Percentiles rank a stretch among this genome's conserved stretches.
phyloP scores from a whole-genome alignment of 78 protist genomes.

The Dictyostelium intermedium region DNA sequence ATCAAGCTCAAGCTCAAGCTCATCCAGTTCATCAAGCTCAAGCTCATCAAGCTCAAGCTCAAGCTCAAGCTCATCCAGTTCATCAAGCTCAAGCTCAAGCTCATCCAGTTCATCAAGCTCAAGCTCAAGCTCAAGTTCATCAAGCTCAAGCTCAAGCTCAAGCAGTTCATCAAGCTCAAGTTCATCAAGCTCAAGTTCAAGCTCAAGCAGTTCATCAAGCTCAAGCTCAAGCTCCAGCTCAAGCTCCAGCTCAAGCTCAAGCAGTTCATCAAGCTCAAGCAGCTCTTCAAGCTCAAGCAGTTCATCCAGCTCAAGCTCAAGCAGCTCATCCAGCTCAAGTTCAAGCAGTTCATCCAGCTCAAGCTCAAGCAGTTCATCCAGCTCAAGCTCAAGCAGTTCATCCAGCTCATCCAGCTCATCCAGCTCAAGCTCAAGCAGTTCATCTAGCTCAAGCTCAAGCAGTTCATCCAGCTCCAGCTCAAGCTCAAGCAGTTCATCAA shows the following conservation, averaged over 20 bases:
- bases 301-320: no score
- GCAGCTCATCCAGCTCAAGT: no score
- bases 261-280: no score
- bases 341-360: not conserved
- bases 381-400: not conserved
- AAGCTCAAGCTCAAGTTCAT: not conserved
- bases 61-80: no score
- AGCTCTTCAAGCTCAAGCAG: slow-evolving; percentile 14
- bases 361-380: slow-evolving; percentile 6
- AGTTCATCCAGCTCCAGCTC: no score
- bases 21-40: no score
- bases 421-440: not conserved
- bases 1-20: slow-evolving; percentile 8
- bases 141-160: not conserved
- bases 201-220: slow-evolving; percentile 23
- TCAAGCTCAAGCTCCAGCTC: slow-evolving; percentile 7
- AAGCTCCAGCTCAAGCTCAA: slow-evolving; percentile 16
- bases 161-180: no score
- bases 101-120: slow-evolving; percentile 2
- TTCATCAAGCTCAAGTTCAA: not conserved
- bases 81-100: slow-evolving; percentile 27
- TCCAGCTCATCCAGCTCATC: not conserved
- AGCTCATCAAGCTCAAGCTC: no score
- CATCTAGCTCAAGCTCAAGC: not conserved
- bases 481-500: no score